These are phyloP conservation scores for Sphaerulina vaccinii DNA, from an alignment of 2,329 filamentous ascomycete genomes.

Conservation along the genomic window DNA sequence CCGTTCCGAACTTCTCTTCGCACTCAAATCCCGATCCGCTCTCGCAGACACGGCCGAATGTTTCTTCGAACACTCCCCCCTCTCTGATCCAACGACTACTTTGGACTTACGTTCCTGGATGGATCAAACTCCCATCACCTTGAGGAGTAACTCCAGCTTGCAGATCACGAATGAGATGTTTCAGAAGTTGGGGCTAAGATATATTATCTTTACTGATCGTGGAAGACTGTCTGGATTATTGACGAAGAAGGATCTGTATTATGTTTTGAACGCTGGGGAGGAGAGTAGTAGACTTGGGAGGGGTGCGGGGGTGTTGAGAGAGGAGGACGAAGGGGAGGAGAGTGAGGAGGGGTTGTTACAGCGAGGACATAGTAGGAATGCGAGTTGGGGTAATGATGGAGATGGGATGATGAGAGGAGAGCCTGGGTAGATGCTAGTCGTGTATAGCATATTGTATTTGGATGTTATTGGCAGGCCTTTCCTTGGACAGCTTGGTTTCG, in stretches of 20 bases:
- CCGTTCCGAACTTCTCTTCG: conserved; percentile 82
- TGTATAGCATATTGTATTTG: too few relatives aligned
- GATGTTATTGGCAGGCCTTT: too few relatives aligned
- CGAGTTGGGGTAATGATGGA: conserved; percentile 3
- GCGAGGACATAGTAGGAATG: background rate
- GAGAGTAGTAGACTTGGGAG: conserved; percentile 29
- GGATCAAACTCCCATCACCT: conserved; percentile 94
- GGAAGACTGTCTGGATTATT: conserved; percentile 80
- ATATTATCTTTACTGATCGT: conserved; percentile 81
- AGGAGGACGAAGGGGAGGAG: conserved; percentile 38
- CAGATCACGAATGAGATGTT: conserved; percentile 91
- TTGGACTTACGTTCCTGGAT: conserved; percentile 96
- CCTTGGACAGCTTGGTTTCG: too few relatives aligned
- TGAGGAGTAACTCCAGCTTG: conserved; percentile 72
- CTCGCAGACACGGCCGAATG: conserved; percentile 71
- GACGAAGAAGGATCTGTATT: conserved; percentile 98
- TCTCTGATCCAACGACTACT: conserved; percentile 72
- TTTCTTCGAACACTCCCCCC: conserved; percentile 79
- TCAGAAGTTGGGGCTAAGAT: conserved; percentile 86
- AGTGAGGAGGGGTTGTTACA: conserved; percentile 43
- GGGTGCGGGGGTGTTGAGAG: conserved; percentile 38
- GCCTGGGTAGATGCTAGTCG: conserved; percentile 1
- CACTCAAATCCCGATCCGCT: conserved; percentile 59
- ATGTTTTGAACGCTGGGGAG: conserved; percentile 74
- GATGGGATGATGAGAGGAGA: background rate